Evolutionary conservation across 805 yeast species (phyloP), one percentile per base, ranked within the genome.

Genomic region (Myxozyma vanderwaltii): DNA sequence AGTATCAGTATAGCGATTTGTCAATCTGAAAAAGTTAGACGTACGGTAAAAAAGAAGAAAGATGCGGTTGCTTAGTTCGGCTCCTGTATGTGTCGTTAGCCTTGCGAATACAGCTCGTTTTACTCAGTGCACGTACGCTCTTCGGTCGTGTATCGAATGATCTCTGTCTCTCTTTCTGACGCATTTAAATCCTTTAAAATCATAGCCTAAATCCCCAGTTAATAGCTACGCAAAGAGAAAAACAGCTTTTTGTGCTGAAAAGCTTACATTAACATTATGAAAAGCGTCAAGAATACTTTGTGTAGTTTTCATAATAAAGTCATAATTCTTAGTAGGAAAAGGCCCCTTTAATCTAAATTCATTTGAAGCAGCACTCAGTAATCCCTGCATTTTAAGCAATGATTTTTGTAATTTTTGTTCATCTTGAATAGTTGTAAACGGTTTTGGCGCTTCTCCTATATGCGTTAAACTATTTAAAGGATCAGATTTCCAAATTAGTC

Each of bases 401-500:
- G 63, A 49, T 47, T 59, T 48, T 17, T 59, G 56, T 24, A 63
- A 36, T 21, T 26, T 54, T 36, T 43, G 58, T 33, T 58, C 64
- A 24, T 63, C 65, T 39, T 54, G 56, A 23, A 61, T 29, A 3
- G 56, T 51, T 21, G 54, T 46, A 40, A 43, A 47, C 8, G 56
- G 44, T 40, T 56, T 50, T 19, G 55, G 51, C n/a, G 46, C 39
- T 29, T 48, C 61, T 6, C 55, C 54, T 6, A 19, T 40, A 19
- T 49, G 45, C 3, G 54, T 40, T 31, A 51, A 47, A 38, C 53
- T 59, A 46, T 78, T 80, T 63, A 88, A 73, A 1, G 92, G 90
- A 64, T 88, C 92, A 50, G 85, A 76, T 65, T 86, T 86, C 96
- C 96, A 89, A 10, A 85, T 79, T 26, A 89, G 79, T 1, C 96